phyloP scores from a whole-genome alignment of 2,329 filamentous ascomycete species.

The Calonectria fujianensis region DNA sequence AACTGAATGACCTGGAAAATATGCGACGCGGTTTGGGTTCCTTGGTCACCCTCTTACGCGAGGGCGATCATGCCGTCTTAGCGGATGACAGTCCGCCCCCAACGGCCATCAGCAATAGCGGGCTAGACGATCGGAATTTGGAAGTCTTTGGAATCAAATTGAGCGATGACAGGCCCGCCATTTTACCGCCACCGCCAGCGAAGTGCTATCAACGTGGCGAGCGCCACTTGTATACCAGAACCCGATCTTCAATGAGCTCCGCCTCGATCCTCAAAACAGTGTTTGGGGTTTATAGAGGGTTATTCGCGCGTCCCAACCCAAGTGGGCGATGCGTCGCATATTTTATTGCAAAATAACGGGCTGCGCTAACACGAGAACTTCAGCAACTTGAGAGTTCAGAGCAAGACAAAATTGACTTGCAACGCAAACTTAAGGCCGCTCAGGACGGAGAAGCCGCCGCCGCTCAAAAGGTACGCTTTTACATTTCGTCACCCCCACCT shows the following conservation, averaged over 20 bases:
- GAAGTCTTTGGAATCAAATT: slow-evolving; percentile 5
- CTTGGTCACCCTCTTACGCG: neutral
- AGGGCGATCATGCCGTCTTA: slow-evolving; percentile 40
- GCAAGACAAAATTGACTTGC: slow-evolving; percentile 73
- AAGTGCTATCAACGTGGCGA: slow-evolving; percentile 7
- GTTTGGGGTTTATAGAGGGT: neutral
- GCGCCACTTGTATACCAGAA: neutral
- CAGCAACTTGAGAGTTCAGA: slow-evolving; percentile 77
- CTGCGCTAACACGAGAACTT: slow-evolving; percentile 43
- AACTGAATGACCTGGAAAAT: neutral
- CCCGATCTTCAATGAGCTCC: neutral
- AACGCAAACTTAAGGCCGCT: slow-evolving; percentile 72
- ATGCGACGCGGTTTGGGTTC: neutral
- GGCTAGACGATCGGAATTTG: neutral
- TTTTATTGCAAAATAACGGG: neutral
- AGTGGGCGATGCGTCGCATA: slow-evolving; percentile 5
- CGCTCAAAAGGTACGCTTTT: slow-evolving; percentile 71
- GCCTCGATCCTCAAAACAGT: neutral
- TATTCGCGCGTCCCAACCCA: slow-evolving; percentile 9
- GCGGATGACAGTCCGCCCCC: slow-evolving; percentile 30
- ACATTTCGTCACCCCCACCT: slow-evolving; percentile 20
- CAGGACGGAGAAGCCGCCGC: slow-evolving; percentile 69
- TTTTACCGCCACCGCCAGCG: neutral
- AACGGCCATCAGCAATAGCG: neutral
- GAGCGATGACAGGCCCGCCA: neutral